Evolutionary conservation across 257 asterid genomes (phyloP).

Genomic region (Misopates orontium): DNA sequence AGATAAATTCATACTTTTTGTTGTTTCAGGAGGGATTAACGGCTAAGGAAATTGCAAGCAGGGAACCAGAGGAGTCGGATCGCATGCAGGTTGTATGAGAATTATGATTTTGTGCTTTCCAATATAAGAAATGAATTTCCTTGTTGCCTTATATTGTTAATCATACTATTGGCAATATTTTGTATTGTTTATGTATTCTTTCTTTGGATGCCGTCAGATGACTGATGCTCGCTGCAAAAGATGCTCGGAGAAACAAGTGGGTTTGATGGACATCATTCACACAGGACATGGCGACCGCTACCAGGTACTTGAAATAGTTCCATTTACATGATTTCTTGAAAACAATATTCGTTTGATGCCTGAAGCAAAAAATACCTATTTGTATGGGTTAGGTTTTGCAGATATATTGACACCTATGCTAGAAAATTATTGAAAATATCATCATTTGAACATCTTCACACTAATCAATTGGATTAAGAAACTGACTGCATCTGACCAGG

Average conservation of each 20-base stretch:
- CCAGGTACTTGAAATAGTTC: slow-evolving; percentile 44
- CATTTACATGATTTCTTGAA: not conserved
- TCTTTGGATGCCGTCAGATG: slow-evolving; percentile 53
- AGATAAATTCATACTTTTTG: slow-evolving; percentile 11
- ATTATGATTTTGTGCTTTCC: slow-evolving; percentile 6
- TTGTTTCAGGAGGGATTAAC: slow-evolving; percentile 76
- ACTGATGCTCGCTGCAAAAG: slow-evolving; percentile 81
- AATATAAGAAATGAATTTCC: not conserved
- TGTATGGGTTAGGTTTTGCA: too few species aligned
- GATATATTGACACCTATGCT: too few species aligned
- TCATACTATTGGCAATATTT: not conserved
- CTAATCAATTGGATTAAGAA: too few species aligned
- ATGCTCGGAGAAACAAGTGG: slow-evolving; percentile 71
- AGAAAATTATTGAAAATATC: too few species aligned
- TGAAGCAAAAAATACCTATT: not conserved
- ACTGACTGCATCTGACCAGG: too few species aligned
- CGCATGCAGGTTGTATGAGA: slow-evolving; percentile 58
- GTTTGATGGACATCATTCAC: slow-evolving; percentile 65
- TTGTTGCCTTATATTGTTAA: not conserved
- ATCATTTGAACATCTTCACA: too few species aligned
- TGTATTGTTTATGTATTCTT: not conserved
- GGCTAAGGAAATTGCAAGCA: slow-evolving; percentile 73
- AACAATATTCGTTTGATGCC: not conserved
- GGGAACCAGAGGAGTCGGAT: slow-evolving; percentile 72
- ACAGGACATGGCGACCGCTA: slow-evolving; percentile 77